Percentiles rank a stretch among this genome's conserved stretches.
phyloP scores from a whole-genome alignment of 2,329 filamentous ascomycete genomes.

The Pyrenophora teres region DNA sequence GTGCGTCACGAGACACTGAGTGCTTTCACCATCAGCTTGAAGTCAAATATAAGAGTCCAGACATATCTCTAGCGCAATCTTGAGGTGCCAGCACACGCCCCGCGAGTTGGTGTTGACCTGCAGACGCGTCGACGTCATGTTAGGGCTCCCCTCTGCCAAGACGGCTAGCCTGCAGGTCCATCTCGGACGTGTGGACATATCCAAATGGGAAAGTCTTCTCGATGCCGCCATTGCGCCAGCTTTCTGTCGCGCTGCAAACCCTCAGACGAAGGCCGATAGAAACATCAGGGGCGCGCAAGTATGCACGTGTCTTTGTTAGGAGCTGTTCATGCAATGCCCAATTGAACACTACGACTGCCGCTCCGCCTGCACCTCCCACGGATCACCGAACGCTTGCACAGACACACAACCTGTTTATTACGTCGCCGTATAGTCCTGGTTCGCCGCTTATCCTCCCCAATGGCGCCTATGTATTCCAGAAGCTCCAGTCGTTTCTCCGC shows the following conservation, averaged over 20 bases:
- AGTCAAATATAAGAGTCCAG: neutral
- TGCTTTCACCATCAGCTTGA: neutral
- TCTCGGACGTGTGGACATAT: slow-evolving; percentile 18
- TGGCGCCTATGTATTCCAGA: slow-evolving; percentile 81
- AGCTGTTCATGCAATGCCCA: slow-evolving; percentile 42
- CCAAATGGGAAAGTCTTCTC: slow-evolving; percentile 27
- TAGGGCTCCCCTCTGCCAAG: slow-evolving; percentile 23
- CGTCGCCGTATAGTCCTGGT: slow-evolving; percentile 78
- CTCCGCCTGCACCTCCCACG: slow-evolving; percentile 46
- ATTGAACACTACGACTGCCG: slow-evolving; percentile 39
- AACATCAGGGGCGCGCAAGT: neutral
- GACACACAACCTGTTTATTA: slow-evolving; percentile 76
- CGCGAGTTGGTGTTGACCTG: neutral
- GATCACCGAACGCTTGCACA: slow-evolving; percentile 59
- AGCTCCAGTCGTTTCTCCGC: slow-evolving; percentile 78
- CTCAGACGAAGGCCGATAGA: slow-evolving; percentile 14
- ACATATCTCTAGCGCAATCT: neutral
- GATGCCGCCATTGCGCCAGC: slow-evolving; percentile 40
- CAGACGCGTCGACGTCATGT: slow-evolving; percentile 20
- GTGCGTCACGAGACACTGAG: slow-evolving; percentile 6
- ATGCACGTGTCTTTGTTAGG: slow-evolving; percentile 23
- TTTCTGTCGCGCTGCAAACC: slow-evolving; percentile 21
- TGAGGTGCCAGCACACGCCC: neutral
- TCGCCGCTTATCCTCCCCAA: slow-evolving; percentile 84
- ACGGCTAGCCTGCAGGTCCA: slow-evolving; percentile 30